These are phyloP conservation scores for Solidago caesia DNA, from an alignment of 129 eudicot species.

Conservation along the genomic window DNA sequence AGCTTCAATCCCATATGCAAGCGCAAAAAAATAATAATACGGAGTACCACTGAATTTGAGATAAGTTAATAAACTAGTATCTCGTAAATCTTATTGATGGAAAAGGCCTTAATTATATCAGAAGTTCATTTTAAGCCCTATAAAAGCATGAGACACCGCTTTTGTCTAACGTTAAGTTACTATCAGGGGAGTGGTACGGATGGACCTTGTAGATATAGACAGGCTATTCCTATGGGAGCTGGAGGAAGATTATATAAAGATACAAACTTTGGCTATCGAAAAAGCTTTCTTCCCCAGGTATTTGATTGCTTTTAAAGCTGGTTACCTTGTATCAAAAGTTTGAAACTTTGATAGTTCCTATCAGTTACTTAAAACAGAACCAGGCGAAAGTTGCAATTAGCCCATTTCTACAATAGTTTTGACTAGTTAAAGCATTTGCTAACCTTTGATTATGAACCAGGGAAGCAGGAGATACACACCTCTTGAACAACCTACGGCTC, in stretches of 20 bases:
- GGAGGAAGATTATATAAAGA: conserved; percentile 74
- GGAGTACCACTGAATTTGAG: too few species aligned
- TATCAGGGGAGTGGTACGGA: conserved; percentile 64
- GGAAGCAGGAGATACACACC: conserved; percentile 72
- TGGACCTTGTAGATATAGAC: conserved; percentile 86
- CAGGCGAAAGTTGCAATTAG: background rate
- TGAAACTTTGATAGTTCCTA: too few species aligned
- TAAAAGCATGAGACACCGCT: background rate
- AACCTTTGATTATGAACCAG: conserved; percentile 34
- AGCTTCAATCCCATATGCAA: too few species aligned
- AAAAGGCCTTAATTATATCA: too few species aligned
- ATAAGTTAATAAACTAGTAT: too few species aligned
- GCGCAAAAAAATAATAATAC: too few species aligned
- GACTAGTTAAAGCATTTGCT: conserved; percentile 20
- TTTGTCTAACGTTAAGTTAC: background rate
- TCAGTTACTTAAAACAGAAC: background rate
- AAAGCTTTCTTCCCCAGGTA: conserved; percentile 85
- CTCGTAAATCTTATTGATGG: too few species aligned
- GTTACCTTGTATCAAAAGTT: too few species aligned
- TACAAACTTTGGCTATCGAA: conserved; percentile 72
- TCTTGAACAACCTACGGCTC: conserved; percentile 65
- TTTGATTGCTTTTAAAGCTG: background rate
- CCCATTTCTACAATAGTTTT: background rate
- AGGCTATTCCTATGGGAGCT: conserved; percentile 71
- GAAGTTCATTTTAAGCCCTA: too few species aligned